Conservation (phyloP, 257 asterid species). For the Solanum gracilifrons region DNA sequence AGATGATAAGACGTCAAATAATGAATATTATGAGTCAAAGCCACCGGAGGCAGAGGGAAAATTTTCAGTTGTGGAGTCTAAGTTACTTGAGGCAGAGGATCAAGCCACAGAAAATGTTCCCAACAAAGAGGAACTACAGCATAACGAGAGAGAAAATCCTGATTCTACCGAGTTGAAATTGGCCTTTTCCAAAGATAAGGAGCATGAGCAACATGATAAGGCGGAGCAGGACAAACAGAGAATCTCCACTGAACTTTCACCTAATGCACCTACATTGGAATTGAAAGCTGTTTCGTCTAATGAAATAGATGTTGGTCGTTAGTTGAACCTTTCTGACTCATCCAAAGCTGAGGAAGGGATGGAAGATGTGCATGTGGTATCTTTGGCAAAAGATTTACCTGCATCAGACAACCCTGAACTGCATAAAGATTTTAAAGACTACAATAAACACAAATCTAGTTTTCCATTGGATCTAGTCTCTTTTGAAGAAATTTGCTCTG, state of each 20-base stretch:
- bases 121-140: conserved; percentile 12
- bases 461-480: conserved; percentile 13
- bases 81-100: conserved; percentile 9
- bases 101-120: conserved; percentile 2
- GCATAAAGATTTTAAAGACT: conserved; percentile 18
- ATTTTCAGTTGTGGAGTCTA: background rate
- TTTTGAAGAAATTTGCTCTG: conserved; percentile 14
- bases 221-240: conserved; percentile 12
- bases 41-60: background rate
- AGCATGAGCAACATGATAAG: conserved; percentile 13
- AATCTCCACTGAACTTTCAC: conserved; percentile 13
- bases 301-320: background rate
- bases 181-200: conserved; percentile 1
- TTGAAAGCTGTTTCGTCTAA: conserved; percentile 10
- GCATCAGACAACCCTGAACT: conserved; percentile 7
- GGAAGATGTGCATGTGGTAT: conserved; percentile 6
- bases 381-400: conserved; percentile 2
- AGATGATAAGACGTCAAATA: background rate
- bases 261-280: conserved; percentile 10
- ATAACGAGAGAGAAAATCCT: background rate
- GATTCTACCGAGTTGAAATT: background rate
- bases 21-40: background rate
- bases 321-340: background rate
- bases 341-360: background rate
- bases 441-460: conserved; percentile 7